phyloP scores from a whole-genome alignment of 2,329 filamentous ascomycete species.

The Botrytis cinerea region DNA sequence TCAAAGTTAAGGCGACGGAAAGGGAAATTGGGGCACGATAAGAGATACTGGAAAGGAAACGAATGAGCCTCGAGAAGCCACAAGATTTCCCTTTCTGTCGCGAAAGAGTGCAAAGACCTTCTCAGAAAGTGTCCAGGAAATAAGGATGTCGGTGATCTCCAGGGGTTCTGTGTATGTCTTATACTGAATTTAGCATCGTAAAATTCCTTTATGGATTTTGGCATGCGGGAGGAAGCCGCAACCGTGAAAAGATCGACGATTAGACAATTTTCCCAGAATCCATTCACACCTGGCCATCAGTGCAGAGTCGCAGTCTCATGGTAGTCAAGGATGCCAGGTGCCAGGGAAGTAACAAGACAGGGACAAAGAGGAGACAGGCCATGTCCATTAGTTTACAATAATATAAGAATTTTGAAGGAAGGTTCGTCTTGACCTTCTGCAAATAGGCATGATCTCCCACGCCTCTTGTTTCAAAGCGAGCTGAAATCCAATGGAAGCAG shows the following conservation, averaged over 20 bases:
- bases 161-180: constrained; percentile 13
- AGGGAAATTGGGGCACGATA: constrained; percentile 11
- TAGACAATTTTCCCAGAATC: constrained; percentile 20
- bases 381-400: constrained; percentile 10
- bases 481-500: constrained; percentile 25
- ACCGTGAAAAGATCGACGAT: constrained; percentile 22
- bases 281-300: not conserved
- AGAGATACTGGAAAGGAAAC: constrained; percentile 23
- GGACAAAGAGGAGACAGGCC: constrained; percentile 11
- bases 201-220: constrained; percentile 16
- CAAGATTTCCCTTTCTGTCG: constrained; percentile 15
- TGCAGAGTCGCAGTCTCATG: constrained; percentile 20
- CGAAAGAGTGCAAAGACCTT: constrained; percentile 6
- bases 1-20: not conserved
- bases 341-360: not conserved
- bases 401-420: constrained; percentile 15
- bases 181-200: constrained; percentile 6
- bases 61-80: constrained; percentile 8
- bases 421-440: constrained; percentile 21
- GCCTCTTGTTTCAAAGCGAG: constrained; percentile 18
- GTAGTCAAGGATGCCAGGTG: constrained; percentile 19
- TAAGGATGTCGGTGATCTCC: constrained; percentile 5
- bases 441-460: constrained; percentile 21
- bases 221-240: constrained; percentile 14
- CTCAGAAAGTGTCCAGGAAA: not conserved